Percentiles rank a stretch among this genome's conserved stretches.
These are phyloP conservation scores for Paramecium biaurelia DNA, from an alignment of 73 alveolate genomes.

Conservation along the genomic window DNA sequence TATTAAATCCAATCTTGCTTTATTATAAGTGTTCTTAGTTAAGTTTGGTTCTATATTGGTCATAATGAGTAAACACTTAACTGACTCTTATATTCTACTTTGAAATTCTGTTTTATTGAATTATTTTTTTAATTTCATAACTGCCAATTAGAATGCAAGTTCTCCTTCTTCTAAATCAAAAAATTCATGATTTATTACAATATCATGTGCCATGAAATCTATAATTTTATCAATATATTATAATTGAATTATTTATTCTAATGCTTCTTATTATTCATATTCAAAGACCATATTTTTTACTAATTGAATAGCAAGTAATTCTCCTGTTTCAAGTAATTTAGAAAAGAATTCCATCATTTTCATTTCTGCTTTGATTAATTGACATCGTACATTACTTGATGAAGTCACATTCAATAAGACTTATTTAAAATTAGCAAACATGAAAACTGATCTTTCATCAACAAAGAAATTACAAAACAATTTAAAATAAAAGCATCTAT, in stretches of 20 bases:
- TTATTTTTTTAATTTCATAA: not conserved
- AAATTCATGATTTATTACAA: not conserved
- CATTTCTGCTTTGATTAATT: not conserved
- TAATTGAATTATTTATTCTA: not conserved
- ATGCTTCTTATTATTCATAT: not conserved
- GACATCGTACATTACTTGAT: not conserved
- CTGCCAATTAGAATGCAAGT: not conserved
- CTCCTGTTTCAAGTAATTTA: not conserved
- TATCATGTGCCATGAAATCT: slow-evolving; percentile 8
- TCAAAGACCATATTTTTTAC: not conserved
- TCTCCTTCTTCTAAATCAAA: slow-evolving; percentile 20
- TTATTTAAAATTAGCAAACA: not conserved
- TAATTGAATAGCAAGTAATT: not conserved
- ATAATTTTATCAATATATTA: not conserved
- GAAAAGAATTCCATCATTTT: slow-evolving; percentile 38
- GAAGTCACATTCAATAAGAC: slow-evolving; percentile 11
- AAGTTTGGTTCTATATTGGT: not conserved
- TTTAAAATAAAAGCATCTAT: slow-evolving; percentile 36
- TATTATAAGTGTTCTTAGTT: not conserved
- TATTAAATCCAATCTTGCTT: not conserved
- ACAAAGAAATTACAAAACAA: slow-evolving; percentile 22
- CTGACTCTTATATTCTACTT: not conserved
- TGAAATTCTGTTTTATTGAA: not conserved
- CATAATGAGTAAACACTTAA: not conserved
- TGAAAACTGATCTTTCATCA: not conserved